Evolutionary conservation across 352 stramenopile genomes (phyloP).

Genomic region (Aphanomyces invadans): DNA sequence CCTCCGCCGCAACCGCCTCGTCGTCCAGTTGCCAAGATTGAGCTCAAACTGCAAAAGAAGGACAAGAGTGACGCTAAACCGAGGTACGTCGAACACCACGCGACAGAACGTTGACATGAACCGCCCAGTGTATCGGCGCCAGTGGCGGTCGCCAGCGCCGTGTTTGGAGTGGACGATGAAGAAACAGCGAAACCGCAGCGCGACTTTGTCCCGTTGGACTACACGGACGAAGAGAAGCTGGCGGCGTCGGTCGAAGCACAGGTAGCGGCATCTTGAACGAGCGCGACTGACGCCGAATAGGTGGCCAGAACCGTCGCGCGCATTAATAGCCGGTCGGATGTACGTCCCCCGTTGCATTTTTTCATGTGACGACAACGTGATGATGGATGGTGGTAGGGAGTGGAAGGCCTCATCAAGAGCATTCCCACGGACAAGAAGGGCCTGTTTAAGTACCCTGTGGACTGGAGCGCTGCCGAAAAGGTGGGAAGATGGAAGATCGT

Average conservation of each 20-base stretch:
- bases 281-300: not conserved
- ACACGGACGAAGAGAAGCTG: slow-evolving; percentile 39
- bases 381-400: slow-evolving; percentile 25
- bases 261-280: no score
- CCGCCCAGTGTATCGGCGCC: not conserved
- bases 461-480: slow-evolving; percentile 35
- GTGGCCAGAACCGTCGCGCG: slow-evolving; percentile 32
- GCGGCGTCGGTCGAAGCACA: slow-evolving; percentile 18
- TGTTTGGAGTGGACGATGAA: slow-evolving; percentile 38
- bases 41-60: slow-evolving; percentile 44
- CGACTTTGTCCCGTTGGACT: slow-evolving; percentile 42
- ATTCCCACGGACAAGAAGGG: slow-evolving; percentile 36
- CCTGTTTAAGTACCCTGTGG: slow-evolving; percentile 36
- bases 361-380: no score
- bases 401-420: slow-evolving; percentile 37
- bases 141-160: not conserved
- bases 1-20: not conserved
- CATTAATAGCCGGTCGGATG: slow-evolving; percentile 34
- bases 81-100: not conserved
- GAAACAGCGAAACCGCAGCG: slow-evolving; percentile 36
- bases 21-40: slow-evolving; percentile 25
- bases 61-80: slow-evolving; percentile 28
- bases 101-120: not conserved
- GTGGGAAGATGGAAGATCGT: not conserved
- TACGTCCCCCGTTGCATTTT: no score